phyloP scores from a whole-genome alignment of 2,329 filamentous ascomycete genomes.

The Phialophora tarda region DNA sequence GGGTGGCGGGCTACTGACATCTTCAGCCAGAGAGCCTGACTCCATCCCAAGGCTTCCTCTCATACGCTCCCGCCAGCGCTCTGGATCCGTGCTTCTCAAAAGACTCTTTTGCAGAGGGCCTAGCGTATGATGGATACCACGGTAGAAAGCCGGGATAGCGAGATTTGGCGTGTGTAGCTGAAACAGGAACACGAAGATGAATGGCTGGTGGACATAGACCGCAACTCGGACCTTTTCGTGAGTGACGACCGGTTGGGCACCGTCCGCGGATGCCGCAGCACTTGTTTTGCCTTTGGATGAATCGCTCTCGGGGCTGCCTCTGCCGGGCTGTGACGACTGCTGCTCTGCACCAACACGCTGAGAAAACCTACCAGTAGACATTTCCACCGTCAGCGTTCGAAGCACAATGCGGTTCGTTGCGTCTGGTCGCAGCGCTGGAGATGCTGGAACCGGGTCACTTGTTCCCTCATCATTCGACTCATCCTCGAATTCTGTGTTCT shows the following conservation, averaged over 20 bases:
- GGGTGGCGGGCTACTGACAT: background rate
- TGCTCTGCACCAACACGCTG: conserved; percentile 4
- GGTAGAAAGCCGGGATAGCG: conserved; percentile 52
- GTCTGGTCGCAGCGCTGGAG: conserved; percentile 16
- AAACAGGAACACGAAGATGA: conserved; percentile 59
- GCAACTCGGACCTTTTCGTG: conserved; percentile 38
- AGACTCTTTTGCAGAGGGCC: conserved; percentile 56
- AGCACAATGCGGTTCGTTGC: conserved; percentile 43
- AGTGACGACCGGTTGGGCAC: conserved; percentile 26
- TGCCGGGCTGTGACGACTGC: background rate
- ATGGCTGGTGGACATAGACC: conserved; percentile 52
- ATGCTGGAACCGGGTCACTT: background rate
- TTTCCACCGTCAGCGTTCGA: conserved; percentile 46
- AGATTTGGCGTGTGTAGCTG: conserved; percentile 51
- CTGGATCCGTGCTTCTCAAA: conserved; percentile 53
- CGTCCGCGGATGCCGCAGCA: conserved; percentile 36
- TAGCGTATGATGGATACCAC: conserved; percentile 56
- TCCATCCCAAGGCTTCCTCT: conserved; percentile 25
- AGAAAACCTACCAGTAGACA: conserved; percentile 34
- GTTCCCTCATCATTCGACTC: conserved; percentile 42
- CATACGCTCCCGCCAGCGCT: conserved; percentile 49
- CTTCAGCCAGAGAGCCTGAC: background rate
- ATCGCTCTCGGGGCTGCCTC: background rate
- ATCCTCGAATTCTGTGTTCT: conserved; percentile 46
- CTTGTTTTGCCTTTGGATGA: conserved; percentile 31